A percentile compares a stretch with the other conserved stretches of the same genome.
phyloP scores from a whole-genome alignment of 495 filamentous ascomycete genomes.

The Evansstolkia leycettana region DNA sequence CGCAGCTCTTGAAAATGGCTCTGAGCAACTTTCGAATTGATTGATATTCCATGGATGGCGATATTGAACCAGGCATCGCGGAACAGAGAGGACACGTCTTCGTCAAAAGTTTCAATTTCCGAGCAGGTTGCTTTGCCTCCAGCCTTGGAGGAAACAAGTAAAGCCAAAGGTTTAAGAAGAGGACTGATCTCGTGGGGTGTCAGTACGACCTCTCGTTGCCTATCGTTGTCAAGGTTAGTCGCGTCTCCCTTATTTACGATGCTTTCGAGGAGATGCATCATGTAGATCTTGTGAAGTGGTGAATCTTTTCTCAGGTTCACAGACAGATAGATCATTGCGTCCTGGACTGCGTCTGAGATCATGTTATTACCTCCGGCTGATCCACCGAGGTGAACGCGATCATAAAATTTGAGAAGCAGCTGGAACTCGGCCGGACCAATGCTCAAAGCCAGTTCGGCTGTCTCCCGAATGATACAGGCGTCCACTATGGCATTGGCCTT shows the following conservation, averaged over 20 bases:
- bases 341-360: slow-evolving; percentile 22
- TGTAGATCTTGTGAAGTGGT: slow-evolving; percentile 61
- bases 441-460: slow-evolving; percentile 61
- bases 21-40: slow-evolving; percentile 53
- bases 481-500: slow-evolving; percentile 69
- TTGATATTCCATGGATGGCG: slow-evolving; percentile 80
- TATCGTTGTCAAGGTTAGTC: slow-evolving; percentile 42
- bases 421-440: slow-evolving; percentile 69
- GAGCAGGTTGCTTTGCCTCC: slow-evolving; percentile 18
- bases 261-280: slow-evolving; percentile 73
- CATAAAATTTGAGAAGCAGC: slow-evolving; percentile 71
- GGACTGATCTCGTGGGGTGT: slow-evolving; percentile 75
- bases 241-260: slow-evolving; percentile 81
- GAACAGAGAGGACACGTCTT: slow-evolving; percentile 53
- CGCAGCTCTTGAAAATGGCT: slow-evolving; percentile 60
- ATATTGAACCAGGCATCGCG: slow-evolving; percentile 97
- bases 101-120: slow-evolving; percentile 36
- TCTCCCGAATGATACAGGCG: slow-evolving; percentile 69
- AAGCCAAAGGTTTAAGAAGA: slow-evolving; percentile 67
- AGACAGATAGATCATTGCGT: slow-evolving; percentile 69
- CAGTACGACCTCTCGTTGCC: slow-evolving; percentile 61
- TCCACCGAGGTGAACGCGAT: slow-evolving; percentile 57
- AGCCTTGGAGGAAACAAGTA: slow-evolving; percentile 52
- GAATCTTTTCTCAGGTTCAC: slow-evolving; percentile 52
- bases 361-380: slow-evolving; percentile 48